These are phyloP conservation scores for Rosa rugosa DNA, from an alignment of 306 rosid genomes.

Conservation along the genomic window DNA sequence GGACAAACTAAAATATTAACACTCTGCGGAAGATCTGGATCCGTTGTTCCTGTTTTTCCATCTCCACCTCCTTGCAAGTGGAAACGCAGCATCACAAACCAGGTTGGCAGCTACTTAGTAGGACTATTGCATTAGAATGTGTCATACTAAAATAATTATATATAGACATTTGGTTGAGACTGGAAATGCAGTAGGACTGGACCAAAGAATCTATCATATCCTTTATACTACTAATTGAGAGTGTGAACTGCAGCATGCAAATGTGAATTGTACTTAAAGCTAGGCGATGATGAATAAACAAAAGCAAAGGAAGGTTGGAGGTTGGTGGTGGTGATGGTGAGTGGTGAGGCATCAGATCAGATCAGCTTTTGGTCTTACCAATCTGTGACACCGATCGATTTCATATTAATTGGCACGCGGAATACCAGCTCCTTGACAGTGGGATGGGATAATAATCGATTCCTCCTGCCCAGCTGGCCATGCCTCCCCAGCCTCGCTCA, in stretches of 20 bases:
- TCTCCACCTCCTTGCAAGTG: neutral
- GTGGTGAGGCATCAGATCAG: neutral
- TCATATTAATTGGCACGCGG: conserved; percentile 9
- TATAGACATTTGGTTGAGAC: neutral
- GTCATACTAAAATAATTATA: neutral
- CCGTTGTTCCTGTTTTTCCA: neutral
- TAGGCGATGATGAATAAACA: neutral
- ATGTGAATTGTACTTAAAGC: neutral
- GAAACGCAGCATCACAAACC: conserved; percentile 1
- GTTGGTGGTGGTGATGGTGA: neutral
- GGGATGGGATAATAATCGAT: neutral
- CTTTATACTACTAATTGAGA: neutral
- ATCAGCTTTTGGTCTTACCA: neutral
- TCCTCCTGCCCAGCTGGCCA: neutral
- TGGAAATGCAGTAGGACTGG: neutral
- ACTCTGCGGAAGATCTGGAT: neutral
- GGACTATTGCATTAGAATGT: neutral
- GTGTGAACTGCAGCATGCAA: neutral
- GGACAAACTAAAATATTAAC: neutral
- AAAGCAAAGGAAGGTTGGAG: neutral
- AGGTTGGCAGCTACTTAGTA: neutral
- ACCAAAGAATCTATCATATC: neutral
- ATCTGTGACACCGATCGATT: neutral
- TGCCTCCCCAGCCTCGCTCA: neutral
- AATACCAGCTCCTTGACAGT: conserved; percentile 10